These are phyloP conservation scores for Komagataella pseudopastoris DNA, from an alignment of 805 yeast genomes.

Conservation along the genomic window DNA sequence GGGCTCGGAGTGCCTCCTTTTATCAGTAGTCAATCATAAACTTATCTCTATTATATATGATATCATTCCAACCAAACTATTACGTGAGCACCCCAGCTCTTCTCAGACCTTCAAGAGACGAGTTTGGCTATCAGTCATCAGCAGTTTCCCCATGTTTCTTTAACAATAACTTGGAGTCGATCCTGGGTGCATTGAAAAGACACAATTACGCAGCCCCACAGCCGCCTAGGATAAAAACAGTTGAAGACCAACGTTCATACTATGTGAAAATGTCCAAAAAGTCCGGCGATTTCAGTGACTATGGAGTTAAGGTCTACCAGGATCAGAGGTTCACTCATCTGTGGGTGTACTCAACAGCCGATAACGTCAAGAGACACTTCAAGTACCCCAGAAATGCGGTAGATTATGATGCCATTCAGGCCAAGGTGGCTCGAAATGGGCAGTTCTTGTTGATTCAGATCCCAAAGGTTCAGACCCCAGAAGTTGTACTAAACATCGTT, in stretches of 20 bases:
- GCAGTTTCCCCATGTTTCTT: neutral
- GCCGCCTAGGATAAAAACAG: neutral
- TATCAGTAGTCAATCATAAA: neutral
- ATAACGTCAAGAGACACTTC: neutral
- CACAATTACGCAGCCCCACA: neutral
- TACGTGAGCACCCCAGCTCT: neutral
- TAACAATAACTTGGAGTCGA: neutral
- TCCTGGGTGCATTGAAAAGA: neutral
- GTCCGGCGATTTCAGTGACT: neutral
- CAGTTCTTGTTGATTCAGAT: neutral
- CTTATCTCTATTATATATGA: neutral
- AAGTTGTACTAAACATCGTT: neutral
- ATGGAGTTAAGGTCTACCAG: neutral
- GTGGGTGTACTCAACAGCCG: neutral
- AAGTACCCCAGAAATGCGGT: neutral
- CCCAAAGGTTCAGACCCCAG: neutral
- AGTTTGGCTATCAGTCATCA: neutral
- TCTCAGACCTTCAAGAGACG: neutral
- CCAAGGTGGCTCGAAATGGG: neutral
- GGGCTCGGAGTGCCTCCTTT: neutral
- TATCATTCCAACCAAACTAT: neutral
- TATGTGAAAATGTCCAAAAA: constrained; percentile 1
- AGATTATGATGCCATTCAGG: neutral
- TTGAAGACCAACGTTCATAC: constrained; percentile 1
- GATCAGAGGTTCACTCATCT: neutral